A percentile compares a stretch with the other conserved stretches of the same genome.
Conservation (phyloP, 345 rosid species). For the Cardamine chenopodiifolia region DNA sequence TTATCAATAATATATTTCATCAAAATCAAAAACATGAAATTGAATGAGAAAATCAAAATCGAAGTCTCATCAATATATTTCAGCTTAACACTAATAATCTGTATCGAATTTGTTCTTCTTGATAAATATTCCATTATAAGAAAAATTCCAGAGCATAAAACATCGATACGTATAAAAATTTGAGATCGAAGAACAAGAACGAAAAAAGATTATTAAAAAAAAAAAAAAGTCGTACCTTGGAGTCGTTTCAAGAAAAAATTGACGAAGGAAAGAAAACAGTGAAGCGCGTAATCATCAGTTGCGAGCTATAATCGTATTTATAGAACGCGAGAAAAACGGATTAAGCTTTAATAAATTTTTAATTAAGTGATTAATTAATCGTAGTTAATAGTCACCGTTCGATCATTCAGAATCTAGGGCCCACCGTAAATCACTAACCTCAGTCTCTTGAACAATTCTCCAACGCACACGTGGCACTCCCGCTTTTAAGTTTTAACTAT, state of each 20-base stretch:
- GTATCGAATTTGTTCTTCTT: neutral
- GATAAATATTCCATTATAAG: neutral
- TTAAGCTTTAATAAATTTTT: constrained; percentile 16
- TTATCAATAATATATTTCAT: neutral
- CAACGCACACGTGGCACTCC: constrained; percentile 35
- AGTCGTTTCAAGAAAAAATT: constrained; percentile 21
- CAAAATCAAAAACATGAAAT: neutral
- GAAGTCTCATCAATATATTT: neutral
- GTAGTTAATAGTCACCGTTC: constrained; percentile 9
- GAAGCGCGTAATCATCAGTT: constrained; percentile 39
- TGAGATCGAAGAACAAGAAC: constrained; percentile 9
- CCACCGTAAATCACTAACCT: constrained; percentile 38
- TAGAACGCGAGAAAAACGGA: constrained; percentile 35
- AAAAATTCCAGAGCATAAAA: constrained; percentile 4
- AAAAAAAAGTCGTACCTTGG: constrained; percentile 38
- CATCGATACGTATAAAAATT: constrained; percentile 1
- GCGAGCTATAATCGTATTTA: constrained; percentile 36
- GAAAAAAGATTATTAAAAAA: no score
- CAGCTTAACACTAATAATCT: neutral
- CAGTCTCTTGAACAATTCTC: constrained; percentile 41
- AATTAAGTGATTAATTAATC: constrained; percentile 6
- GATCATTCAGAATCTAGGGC: neutral
- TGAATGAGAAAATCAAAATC: neutral
- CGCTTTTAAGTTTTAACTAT: constrained; percentile 20
- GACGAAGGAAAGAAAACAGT: constrained; percentile 22